Evolutionary conservation across 1,284 basidiomycete genomes (phyloP).

Genomic region (Apiotrichum laibachii): DNA sequence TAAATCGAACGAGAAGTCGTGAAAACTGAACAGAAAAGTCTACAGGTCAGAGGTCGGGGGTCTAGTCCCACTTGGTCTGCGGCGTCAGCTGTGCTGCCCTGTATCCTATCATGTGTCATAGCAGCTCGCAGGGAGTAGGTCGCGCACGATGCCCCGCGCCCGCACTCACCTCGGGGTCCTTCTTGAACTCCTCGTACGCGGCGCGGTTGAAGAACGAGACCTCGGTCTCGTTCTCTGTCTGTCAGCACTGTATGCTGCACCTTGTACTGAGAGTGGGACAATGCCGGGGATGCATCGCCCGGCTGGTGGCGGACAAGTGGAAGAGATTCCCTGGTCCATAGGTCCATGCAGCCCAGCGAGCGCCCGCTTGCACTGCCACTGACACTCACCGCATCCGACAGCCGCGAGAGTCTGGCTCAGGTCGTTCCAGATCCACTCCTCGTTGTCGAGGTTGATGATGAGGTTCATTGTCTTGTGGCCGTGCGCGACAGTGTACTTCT

Average conservation of each 20-base stretch:
- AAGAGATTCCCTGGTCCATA: too few species aligned
- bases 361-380: too few species aligned
- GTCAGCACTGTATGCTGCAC: background rate
- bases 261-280: too few species aligned
- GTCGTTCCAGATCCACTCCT: slow-evolving; percentile 83
- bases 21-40: background rate
- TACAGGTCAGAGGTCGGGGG: too few species aligned
- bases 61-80: slow-evolving; percentile 14
- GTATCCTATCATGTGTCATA: too few species aligned
- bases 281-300: too few species aligned
- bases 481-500: slow-evolving; percentile 91
- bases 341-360: too few species aligned
- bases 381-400: slow-evolving; percentile 67
- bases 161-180: slow-evolving; percentile 71
- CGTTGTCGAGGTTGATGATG: slow-evolving; percentile 91
- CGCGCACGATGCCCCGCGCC: too few species aligned
- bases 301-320: too few species aligned
- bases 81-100: background rate
- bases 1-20: background rate
- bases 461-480: slow-evolving; percentile 94
- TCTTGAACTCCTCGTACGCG: slow-evolving; percentile 74
- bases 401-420: slow-evolving; percentile 63
- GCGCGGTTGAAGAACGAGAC: slow-evolving; percentile 80
- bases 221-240: slow-evolving; percentile 87
- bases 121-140: too few species aligned